Conservation (phyloP, 2,329 filamentous ascomycete genomes). For the Colletotrichum brevisporum region DNA sequence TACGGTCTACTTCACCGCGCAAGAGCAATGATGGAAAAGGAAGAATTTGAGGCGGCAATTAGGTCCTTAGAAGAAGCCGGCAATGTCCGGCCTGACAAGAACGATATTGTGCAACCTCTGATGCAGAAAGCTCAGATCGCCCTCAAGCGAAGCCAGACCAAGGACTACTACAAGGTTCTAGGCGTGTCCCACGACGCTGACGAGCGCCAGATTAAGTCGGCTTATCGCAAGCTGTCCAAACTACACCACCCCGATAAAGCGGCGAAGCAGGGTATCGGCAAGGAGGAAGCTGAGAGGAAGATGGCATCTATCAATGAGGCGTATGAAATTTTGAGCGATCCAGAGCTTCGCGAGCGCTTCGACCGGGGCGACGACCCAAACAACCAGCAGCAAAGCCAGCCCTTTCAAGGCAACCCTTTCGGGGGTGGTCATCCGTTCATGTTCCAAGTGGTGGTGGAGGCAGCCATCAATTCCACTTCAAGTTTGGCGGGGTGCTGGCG, state of each 20-base stretch:
- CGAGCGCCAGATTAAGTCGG: constrained; percentile 90
- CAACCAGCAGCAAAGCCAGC: constrained; percentile 78
- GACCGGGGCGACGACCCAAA: constrained; percentile 97
- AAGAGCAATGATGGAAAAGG: constrained; percentile 80
- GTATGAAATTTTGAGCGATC: constrained; percentile 91
- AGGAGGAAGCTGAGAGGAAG: constrained; percentile 96
- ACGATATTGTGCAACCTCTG: constrained; percentile 77
- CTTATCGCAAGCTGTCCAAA: constrained; percentile 89
- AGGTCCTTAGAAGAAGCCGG: constrained; percentile 82
- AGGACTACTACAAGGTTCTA: constrained; percentile 99
- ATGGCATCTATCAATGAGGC: constrained; percentile 97
- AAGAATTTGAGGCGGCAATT: constrained; percentile 89
- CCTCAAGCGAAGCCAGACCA: constrained; percentile 91
- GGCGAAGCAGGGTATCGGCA: constrained; percentile 78
- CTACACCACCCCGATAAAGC: constrained; percentile 94
- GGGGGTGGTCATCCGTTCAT: constrained; percentile 69
- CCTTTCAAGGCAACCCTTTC: constrained; percentile 82
- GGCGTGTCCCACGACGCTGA: constrained; percentile 85
- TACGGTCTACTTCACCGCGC: constrained; percentile 85
- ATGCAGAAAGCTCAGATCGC: constrained; percentile 87
- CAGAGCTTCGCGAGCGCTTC: constrained; percentile 87
- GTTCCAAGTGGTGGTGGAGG: constrained; percentile 62
- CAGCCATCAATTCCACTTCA: constrained; percentile 69
- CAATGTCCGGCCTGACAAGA: constrained; percentile 78
- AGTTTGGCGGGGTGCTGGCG: constrained; percentile 58